Base-by-base conservation (phyloP, 331 rosid species). In the Dryas integrifolia region DNA sequence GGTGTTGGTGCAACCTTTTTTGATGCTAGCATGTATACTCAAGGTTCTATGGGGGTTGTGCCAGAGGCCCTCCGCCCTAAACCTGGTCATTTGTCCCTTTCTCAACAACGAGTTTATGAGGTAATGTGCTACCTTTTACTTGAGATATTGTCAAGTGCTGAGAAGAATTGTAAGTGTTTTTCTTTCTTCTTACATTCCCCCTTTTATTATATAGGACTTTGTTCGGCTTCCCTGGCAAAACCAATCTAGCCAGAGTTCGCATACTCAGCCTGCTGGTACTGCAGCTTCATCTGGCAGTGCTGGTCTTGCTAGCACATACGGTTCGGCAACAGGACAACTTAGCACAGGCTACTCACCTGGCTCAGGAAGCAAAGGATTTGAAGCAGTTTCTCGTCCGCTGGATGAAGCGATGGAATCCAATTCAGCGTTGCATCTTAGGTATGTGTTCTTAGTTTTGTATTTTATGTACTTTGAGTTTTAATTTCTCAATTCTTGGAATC, bases 201-300 rank as follows among this genome's bases (percentile, higher is more conserved):
- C 13, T 70, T 49, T 72, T 1, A 56, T 70, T 18, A 75, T 47
- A 51, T 68, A 92, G 99, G 99, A 95, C 84, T 95, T 95, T 81
- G 93, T 95, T 75, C 91, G 97, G 71, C 98, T 95, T 84, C 97
- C 99, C 3, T 92, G 96, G 98, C 97, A 95, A 90, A 95, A 83
- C 74, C 97, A 88, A 76, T 87, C 96, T 41, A 81, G 81, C 76
- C 99, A 86, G 82, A 84, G 79, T 78, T 82, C 98, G 18, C 88
- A 85, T 71, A 81, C 88, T 57, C 71, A 84, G 80, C 85, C 96
- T 77, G 81, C 86, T 62, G 88, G 88, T 76, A 85, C 82, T 51
- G 70, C 92, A 48, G 81, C 79, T 70, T 77, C 89, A 63, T 76
- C 92, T 79, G 87, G 85, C 11, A 76, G 70, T 72, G n/a, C 85